A percentile compares a stretch with the other conserved stretches of the same genome.
Conservation (phyloP, 225 moss, liverwort and hornwort genomes). For the Rhytidiadelphus loreus region DNA sequence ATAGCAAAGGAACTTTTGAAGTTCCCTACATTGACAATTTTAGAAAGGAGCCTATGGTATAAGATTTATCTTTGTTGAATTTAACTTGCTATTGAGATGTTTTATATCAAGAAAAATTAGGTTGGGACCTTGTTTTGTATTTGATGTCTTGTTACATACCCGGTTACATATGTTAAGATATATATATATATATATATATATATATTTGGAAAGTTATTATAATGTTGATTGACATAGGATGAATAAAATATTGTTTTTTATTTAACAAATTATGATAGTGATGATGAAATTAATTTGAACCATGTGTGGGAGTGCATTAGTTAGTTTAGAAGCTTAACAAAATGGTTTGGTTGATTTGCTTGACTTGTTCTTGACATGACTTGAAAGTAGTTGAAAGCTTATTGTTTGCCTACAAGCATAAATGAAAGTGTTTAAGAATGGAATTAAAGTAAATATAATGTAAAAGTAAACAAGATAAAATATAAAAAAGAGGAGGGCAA, state of each 20-base stretch:
- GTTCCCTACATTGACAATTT: rapidly evolving
- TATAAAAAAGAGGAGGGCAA: neutral
- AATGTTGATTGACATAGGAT: neutral
- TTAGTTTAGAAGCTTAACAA: neutral
- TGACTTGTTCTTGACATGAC: neutral
- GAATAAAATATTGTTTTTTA: neutral
- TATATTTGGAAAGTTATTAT: neutral
- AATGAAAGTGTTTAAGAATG: neutral
- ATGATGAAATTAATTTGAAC: neutral
- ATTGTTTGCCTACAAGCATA: rapidly evolving
- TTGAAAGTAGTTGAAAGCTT: neutral
- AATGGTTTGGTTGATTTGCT: neutral
- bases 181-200: too few species aligned
- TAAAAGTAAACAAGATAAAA: neutral
- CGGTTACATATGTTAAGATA: neutral
- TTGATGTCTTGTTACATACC: neutral
- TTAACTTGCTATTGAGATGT: neutral
- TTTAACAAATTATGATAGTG: neutral
- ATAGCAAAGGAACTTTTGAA: rapidly evolving
- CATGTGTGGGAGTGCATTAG: neutral
- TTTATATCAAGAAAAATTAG: neutral
- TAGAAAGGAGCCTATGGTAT: neutral
- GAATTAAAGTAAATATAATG: neutral
- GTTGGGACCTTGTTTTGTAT: neutral
- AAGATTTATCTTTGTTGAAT: too few species aligned